Conservation (phyloP, 768 basidiomycete genomes). For the Suillus hirtellus region DNA sequence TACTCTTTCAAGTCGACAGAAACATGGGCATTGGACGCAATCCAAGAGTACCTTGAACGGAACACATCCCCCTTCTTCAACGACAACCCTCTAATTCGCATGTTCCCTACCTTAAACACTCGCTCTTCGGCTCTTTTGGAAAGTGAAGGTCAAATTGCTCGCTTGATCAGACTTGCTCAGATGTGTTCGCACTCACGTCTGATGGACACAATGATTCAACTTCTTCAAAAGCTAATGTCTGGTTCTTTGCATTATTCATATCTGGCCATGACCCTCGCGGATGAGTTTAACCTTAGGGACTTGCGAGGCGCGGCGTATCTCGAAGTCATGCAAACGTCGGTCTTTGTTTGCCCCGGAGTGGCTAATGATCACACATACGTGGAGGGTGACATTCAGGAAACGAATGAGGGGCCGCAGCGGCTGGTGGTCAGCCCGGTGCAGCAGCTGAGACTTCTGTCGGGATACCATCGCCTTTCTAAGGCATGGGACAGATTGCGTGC, state of each 20-base stretch:
- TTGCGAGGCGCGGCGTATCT: slow-evolving; percentile 69
- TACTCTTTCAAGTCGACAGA: slow-evolving; percentile 75
- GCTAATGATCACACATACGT: slow-evolving; percentile 17
- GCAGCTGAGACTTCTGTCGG: slow-evolving; percentile 64
- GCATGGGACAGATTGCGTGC: slow-evolving; percentile 66
- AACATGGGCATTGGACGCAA: slow-evolving; percentile 73
- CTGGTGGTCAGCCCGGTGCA: slow-evolving; percentile 58
- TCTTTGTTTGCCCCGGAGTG: slow-evolving; percentile 26
- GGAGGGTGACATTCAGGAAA: slow-evolving; percentile 35
- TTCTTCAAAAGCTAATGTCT: slow-evolving; percentile 63
- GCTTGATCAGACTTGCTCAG: slow-evolving; percentile 65
- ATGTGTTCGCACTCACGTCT: slow-evolving; percentile 63
- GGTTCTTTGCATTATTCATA: slow-evolving; percentile 66
- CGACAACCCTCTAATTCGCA: slow-evolving; percentile 35
- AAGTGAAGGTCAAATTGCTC: slow-evolving; percentile 51
- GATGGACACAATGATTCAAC: slow-evolving; percentile 56
- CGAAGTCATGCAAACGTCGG: slow-evolving; percentile 69
- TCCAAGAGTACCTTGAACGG: slow-evolving; percentile 64
- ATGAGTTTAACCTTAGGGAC: slow-evolving; percentile 62
- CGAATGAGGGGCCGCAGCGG: slow-evolving; percentile 41
- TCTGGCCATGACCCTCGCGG: slow-evolving; percentile 70
- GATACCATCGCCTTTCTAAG: slow-evolving; percentile 66
- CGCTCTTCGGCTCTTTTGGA: slow-evolving; percentile 40
- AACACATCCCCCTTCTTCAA: slow-evolving; percentile 54
- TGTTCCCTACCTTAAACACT: slow-evolving; percentile 22